Evolutionary conservation across 352 stramenopile species (phyloP).

Genomic region (Phytophthora brassicae): DNA sequence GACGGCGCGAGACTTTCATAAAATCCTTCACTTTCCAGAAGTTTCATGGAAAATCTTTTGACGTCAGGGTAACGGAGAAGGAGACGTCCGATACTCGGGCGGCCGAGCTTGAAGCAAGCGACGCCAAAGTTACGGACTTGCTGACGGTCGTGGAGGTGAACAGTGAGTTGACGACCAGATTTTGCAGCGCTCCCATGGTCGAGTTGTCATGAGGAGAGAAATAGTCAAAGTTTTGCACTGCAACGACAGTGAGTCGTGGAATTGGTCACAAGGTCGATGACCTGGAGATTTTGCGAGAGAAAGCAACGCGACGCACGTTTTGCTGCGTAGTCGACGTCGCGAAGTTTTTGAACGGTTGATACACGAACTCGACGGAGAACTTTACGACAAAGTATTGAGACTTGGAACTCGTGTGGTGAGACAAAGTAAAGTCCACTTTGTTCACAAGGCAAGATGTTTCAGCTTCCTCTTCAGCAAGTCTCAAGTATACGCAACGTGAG

Average conservation of each 20-base stretch:
- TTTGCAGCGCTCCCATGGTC: slow-evolving; percentile 41
- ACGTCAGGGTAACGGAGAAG: no score
- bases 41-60: no score
- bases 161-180: slow-evolving; percentile 50
- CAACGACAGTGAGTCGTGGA: slow-evolving; percentile 29
- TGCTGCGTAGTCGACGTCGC: slow-evolving; percentile 10
- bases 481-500: background rate
- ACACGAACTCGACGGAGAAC: slow-evolving; percentile 1
- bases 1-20: no score
- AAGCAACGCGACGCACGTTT: slow-evolving; percentile 15
- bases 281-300: slow-evolving; percentile 15
- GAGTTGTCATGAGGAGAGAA: slow-evolving; percentile 33
- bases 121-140: slow-evolving; percentile 61
- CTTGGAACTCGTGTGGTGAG: slow-evolving; percentile 8
- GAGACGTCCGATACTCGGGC: slow-evolving; percentile 39
- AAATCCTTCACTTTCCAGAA: no score
- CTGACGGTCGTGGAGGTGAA: slow-evolving; percentile 73
- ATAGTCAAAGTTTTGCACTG: slow-evolving; percentile 31
- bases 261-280: slow-evolving; percentile 21
- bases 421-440: slow-evolving; percentile 12
- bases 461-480: background rate
- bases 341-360: slow-evolving; percentile 7
- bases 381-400: slow-evolving; percentile 12
- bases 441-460: background rate
- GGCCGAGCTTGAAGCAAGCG: slow-evolving; percentile 34